Conservation (phyloP, 2,329 filamentous ascomycete species). For the Blastomyces emzantsi region DNA sequence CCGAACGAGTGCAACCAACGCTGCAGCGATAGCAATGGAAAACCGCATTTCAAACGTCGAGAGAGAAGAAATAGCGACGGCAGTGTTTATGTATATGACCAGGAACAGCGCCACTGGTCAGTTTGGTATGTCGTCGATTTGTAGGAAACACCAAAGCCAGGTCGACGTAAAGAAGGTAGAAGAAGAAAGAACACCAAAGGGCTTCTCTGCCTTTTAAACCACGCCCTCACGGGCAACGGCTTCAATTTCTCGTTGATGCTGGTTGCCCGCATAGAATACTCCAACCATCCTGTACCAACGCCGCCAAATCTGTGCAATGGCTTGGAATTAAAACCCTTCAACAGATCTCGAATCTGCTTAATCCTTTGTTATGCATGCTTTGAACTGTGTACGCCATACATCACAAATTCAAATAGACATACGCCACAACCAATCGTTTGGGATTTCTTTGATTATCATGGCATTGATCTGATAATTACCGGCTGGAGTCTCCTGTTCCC, state of each 20-base stretch:
- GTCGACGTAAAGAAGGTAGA: neutral
- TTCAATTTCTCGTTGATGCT: neutral
- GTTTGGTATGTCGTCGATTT: neutral
- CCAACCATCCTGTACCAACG: neutral
- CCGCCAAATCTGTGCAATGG: neutral
- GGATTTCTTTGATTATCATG: neutral
- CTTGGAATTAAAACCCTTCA: neutral
- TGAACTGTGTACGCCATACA: neutral
- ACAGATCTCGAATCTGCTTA: neutral
- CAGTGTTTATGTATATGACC: neutral
- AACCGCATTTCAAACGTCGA: neutral
- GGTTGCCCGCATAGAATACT: neutral
- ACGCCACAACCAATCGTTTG: neutral
- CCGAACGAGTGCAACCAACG: neutral
- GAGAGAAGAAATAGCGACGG: neutral
- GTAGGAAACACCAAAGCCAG: neutral
- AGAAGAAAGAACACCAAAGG: neutral
- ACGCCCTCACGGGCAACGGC: neutral
- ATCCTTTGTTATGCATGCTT: neutral
- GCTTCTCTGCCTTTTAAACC: neutral
- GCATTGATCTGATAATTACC: neutral
- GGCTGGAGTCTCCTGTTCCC: neutral
- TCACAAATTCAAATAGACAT: neutral
- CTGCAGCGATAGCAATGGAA: neutral
- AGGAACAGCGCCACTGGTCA: neutral